Evolutionary conservation across 2,329 filamentous ascomycete species (phyloP).

Genomic region (Rhexocercosporidium sp.): DNA sequence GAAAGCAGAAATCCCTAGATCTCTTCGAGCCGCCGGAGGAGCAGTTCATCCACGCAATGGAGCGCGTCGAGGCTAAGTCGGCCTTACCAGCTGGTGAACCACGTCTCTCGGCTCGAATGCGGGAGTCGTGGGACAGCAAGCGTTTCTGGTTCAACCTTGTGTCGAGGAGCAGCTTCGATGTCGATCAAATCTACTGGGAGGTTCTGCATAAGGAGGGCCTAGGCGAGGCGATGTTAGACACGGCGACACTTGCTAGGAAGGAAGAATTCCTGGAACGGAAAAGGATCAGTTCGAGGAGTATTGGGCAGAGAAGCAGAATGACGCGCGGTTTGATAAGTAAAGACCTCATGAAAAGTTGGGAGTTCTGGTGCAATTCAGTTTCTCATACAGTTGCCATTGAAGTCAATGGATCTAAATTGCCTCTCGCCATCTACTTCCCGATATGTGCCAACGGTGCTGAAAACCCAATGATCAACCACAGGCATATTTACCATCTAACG

Average conservation of each 20-base stretch:
- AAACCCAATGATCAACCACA: too few species aligned
- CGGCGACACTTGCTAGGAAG: slow-evolving; percentile 14
- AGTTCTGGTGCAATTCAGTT: too few species aligned
- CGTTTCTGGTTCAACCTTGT: slow-evolving; percentile 18
- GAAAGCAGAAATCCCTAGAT: background rate
- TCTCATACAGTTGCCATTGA: too few species aligned
- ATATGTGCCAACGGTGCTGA: too few species aligned
- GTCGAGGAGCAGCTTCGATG: slow-evolving; percentile 16
- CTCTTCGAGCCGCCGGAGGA: slow-evolving; percentile 4
- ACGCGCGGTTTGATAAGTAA: slow-evolving; percentile 12
- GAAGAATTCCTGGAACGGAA: slow-evolving; percentile 15
- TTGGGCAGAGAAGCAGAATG: slow-evolving; percentile 14
- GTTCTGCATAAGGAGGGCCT: slow-evolving; percentile 20
- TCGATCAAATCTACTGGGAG: slow-evolving; percentile 17
- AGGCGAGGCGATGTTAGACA: slow-evolving; percentile 16
- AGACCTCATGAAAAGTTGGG: too few species aligned
- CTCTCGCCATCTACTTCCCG: background rate
- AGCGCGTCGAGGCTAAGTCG: slow-evolving; percentile 2
- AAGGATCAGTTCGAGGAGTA: slow-evolving; percentile 18
- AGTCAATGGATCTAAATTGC: too few species aligned
- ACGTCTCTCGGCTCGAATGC: slow-evolving; percentile 17
- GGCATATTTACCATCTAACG: too few species aligned
- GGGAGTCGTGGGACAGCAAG: slow-evolving; percentile 17
- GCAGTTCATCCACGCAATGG: slow-evolving; percentile 5
- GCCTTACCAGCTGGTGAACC: slow-evolving; percentile 12